Conservation (phyloP, 2,329 filamentous ascomycete species). For the Microdochium paspali region DNA sequence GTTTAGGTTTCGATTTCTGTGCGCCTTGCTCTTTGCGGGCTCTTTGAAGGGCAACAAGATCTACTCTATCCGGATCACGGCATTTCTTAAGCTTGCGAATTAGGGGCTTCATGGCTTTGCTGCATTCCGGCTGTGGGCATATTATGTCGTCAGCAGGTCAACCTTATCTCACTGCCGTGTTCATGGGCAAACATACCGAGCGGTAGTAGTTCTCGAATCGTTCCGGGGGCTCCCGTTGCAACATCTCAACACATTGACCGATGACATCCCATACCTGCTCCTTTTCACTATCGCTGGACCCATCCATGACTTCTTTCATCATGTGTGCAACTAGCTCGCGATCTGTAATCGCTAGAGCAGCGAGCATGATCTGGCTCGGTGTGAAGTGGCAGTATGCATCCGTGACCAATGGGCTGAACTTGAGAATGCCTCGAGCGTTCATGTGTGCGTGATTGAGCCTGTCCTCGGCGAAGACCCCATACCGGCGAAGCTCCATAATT, state of each 20-base stretch:
- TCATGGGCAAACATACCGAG: constrained; percentile 26
- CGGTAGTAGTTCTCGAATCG: constrained; percentile 44
- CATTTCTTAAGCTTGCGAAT: constrained; percentile 65
- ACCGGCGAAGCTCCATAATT: constrained; percentile 68
- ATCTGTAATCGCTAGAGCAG: constrained; percentile 70
- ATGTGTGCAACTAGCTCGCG: constrained; percentile 44
- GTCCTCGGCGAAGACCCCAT: constrained; percentile 49
- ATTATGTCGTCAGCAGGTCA: constrained; percentile 20
- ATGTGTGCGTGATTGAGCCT: constrained; percentile 55
- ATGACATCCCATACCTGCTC: constrained; percentile 42
- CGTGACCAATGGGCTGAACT: constrained; percentile 73
- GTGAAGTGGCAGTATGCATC: constrained; percentile 98
- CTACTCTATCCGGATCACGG: constrained; percentile 63
- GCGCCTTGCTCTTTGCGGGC: constrained; percentile 46
- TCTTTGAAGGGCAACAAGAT: constrained; percentile 60
- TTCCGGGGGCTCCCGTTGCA: constrained; percentile 48
- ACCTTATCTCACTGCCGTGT: not conserved
- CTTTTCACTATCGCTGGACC: constrained; percentile 12
- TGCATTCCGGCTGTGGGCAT: constrained; percentile 30
- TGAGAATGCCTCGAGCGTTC: constrained; percentile 64
- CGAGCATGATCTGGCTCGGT: constrained; percentile 87
- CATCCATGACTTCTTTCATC: constrained; percentile 29
- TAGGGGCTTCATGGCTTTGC: constrained; percentile 44
- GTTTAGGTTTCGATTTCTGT: constrained; percentile 27
- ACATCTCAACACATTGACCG: constrained; percentile 40